phyloP scores from a whole-genome alignment of 495 filamentous ascomycete genomes.

The Halenospora varia region DNA sequence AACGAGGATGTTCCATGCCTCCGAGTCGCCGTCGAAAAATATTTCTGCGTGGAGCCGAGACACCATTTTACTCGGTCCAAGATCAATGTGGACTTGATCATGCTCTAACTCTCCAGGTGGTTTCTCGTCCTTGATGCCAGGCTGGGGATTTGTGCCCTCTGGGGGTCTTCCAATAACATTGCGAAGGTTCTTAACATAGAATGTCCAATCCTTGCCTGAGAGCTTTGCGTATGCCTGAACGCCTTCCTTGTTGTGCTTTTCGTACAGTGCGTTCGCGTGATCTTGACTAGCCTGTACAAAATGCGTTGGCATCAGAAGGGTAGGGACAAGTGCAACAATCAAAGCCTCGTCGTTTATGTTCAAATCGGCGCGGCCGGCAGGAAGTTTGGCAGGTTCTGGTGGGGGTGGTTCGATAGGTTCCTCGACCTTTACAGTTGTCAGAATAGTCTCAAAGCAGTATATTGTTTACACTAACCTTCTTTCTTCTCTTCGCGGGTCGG shows the following conservation, averaged over 20 bases:
- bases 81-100: constrained; percentile 73
- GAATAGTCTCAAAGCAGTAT: background rate
- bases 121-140: constrained; percentile 1
- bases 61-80: constrained; percentile 89
- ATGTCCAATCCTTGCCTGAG: constrained; percentile 89
- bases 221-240: constrained; percentile 93
- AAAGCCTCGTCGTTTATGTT: constrained; percentile 55
- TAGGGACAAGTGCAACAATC: constrained; percentile 70
- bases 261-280: constrained; percentile 66
- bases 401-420: constrained; percentile 9
- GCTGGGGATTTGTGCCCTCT: constrained; percentile 39
- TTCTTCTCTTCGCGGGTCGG: constrained; percentile 69
- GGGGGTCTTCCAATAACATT: constrained; percentile 83
- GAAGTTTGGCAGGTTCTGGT: constrained; percentile 15
- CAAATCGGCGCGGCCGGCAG: constrained; percentile 36
- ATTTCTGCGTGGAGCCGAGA: constrained; percentile 87
- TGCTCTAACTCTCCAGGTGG: too few species aligned
- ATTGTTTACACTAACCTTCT: constrained; percentile 50
- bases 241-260: constrained; percentile 62
- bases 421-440: constrained; percentile 7
- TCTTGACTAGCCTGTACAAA: constrained; percentile 67
- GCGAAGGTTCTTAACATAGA: constrained; percentile 75
- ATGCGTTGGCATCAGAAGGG: constrained; percentile 55
- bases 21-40: constrained; percentile 65
- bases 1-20: constrained; percentile 75